These are phyloP conservation scores for Aspergillus glaucus DNA, from an alignment of 2,329 filamentous ascomycete species.

Conservation along the genomic window DNA sequence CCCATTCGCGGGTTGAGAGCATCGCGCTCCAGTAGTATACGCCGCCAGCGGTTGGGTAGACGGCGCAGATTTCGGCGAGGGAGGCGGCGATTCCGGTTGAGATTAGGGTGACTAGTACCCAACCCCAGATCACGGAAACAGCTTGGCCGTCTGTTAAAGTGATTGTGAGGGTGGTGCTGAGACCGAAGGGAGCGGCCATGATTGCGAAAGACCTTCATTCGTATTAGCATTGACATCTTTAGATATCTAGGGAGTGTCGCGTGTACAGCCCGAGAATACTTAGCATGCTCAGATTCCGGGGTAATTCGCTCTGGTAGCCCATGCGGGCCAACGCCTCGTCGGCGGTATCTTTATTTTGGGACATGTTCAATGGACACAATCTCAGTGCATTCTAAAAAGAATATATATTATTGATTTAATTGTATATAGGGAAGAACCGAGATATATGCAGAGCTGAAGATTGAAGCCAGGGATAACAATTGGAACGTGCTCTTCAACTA, in stretches of 20 bases:
- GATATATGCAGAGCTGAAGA: too few relatives aligned
- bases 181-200: conserved; percentile 65
- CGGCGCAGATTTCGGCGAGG: conserved; percentile 62
- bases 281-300: conserved; percentile 62
- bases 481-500: too few relatives aligned
- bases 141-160: conserved; percentile 62
- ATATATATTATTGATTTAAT: not conserved
- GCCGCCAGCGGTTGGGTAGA: conserved; percentile 62
- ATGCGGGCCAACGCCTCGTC: conserved; percentile 58
- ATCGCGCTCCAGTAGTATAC: conserved; percentile 69
- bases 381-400: too few relatives aligned
- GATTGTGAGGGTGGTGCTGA: conserved; percentile 63
- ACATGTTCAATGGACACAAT: too few relatives aligned
- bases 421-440: too few relatives aligned
- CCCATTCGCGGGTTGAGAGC: conserved; percentile 59
- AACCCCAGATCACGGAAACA: conserved; percentile 65
- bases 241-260: not conserved
- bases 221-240: not conserved
- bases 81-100: conserved; percentile 59
- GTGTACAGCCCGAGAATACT: conserved; percentile 58
- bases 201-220: conserved; percentile 58
- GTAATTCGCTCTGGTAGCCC: conserved; percentile 63
- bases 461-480: too few relatives aligned
- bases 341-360: conserved; percentile 32
- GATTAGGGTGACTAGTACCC: conserved; percentile 59